Conservation (phyloP, 2,329 filamentous ascomycete genomes). For the Arthroderma sp. region DNA sequence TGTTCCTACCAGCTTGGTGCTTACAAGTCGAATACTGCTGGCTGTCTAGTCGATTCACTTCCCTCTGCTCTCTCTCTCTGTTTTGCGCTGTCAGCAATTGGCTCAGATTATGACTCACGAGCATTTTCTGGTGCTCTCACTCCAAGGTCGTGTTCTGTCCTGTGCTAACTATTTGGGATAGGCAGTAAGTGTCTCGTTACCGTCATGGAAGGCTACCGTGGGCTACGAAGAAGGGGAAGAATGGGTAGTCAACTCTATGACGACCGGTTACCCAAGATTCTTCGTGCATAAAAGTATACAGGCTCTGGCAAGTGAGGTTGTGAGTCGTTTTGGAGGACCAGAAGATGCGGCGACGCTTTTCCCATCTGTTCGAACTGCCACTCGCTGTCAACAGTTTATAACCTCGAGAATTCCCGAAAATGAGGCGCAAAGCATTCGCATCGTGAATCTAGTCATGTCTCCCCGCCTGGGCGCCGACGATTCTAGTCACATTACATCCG, state of each 20-base stretch:
- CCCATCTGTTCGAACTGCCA: constrained; percentile 56
- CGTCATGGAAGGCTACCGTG: constrained; percentile 82
- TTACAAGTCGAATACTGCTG: not conserved
- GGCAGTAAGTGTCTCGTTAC: constrained; percentile 92
- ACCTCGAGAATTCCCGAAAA: constrained; percentile 23
- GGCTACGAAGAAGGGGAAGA: constrained; percentile 86
- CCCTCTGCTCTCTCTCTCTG: not conserved
- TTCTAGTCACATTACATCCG: constrained; percentile 38
- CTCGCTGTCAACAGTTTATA: constrained; percentile 63
- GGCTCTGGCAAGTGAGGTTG: constrained; percentile 56
- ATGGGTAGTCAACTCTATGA: constrained; percentile 76
- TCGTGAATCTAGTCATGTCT: constrained; percentile 40
- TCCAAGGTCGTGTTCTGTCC: no score
- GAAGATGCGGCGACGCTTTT: constrained; percentile 66
- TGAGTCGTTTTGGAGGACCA: constrained; percentile 43
- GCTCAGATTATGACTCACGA: no score
- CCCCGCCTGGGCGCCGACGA: constrained; percentile 51
- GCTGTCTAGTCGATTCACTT: not conserved
- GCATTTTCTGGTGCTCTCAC: no score
- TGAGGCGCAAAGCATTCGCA: constrained; percentile 38
- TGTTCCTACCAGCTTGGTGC: constrained; percentile 1
- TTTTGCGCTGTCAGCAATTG: not conserved
- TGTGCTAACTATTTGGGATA: constrained; percentile 25
- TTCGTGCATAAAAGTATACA: constrained; percentile 79
- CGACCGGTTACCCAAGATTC: constrained; percentile 86